A percentile compares a stretch with the other conserved stretches of the same genome.
Evolutionary conservation across 2,329 filamentous ascomycete species (phyloP).

Genomic region (Rhynchosporium secalis): DNA sequence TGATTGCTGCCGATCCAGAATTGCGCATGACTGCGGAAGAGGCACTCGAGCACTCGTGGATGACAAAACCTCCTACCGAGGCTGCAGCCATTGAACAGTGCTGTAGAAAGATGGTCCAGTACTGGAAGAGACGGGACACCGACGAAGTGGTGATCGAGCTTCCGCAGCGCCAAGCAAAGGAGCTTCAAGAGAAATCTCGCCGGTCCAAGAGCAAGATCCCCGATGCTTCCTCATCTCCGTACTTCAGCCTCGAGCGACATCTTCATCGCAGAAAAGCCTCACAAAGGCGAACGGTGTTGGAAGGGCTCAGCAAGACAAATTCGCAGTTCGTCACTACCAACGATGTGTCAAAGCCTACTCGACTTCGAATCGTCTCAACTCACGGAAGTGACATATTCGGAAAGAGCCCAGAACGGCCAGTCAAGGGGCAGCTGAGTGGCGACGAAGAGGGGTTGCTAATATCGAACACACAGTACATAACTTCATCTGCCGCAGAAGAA

Average conservation of each 20-base stretch:
- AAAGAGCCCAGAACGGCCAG: neutral
- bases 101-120: slow-evolving; percentile 30
- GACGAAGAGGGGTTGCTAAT: slow-evolving; percentile 16
- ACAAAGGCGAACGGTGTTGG: slow-evolving; percentile 29
- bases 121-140: slow-evolving; percentile 34
- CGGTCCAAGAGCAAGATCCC: slow-evolving; percentile 28
- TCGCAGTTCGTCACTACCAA: slow-evolving; percentile 23
- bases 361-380: slow-evolving; percentile 13
- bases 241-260: slow-evolving; percentile 36
- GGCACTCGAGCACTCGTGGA: slow-evolving; percentile 43
- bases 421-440: neutral
- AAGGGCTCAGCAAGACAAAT: slow-evolving; percentile 29
- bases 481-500: neutral
- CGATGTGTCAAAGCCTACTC: slow-evolving; percentile 5
- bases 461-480: neutral
- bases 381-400: slow-evolving; percentile 30
- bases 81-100: slow-evolving; percentile 31
- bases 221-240: slow-evolving; percentile 34
- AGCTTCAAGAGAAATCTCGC: neutral
- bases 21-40: slow-evolving; percentile 40
- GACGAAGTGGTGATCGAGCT: slow-evolving; percentile 31
- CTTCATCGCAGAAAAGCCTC: slow-evolving; percentile 24
- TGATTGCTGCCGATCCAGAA: slow-evolving; percentile 40
- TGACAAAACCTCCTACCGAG: slow-evolving; percentile 34
- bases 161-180: slow-evolving; percentile 16